phyloP scores from a whole-genome alignment of 352 stramenopile species.

The Phytophthora crassamura region DNA sequence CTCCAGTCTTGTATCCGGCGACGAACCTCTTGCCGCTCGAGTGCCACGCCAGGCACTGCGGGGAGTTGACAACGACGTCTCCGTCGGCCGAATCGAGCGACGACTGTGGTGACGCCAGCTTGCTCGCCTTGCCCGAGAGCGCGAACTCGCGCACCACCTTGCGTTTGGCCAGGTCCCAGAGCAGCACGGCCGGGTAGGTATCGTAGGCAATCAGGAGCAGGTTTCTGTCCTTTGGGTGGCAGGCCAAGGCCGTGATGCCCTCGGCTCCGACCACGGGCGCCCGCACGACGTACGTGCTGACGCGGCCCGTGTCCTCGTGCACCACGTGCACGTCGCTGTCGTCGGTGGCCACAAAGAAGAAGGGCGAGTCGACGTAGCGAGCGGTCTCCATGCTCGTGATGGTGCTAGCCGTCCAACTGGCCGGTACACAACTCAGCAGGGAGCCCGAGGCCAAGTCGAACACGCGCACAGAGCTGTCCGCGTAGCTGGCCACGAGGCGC shows the following conservation, averaged over 20 bases:
- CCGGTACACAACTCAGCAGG: conserved; percentile 27
- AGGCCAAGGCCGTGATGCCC: conserved; percentile 56
- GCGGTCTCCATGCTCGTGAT: conserved; percentile 77
- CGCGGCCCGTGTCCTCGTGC: conserved; percentile 73
- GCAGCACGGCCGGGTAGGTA: conserved; percentile 46
- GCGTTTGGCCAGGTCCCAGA: conserved; percentile 76
- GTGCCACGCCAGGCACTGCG: conserved; percentile 77
- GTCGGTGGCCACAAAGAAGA: conserved; percentile 78
- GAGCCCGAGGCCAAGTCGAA: conserved; percentile 56
- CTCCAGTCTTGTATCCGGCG: conserved; percentile 66
- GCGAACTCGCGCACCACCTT: conserved; percentile 60
- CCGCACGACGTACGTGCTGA: conserved; percentile 74
- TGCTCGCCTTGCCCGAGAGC: conserved; percentile 33
- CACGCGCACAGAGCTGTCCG: conserved; percentile 70
- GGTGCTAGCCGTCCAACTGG: conserved; percentile 70
- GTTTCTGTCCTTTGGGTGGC: conserved; percentile 68
- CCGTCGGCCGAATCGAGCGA: conserved; percentile 20
- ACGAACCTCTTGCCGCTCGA: conserved; percentile 81
- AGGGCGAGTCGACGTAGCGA: conserved; percentile 59
- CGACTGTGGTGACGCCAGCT: conserved; percentile 15
- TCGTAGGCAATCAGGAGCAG: conserved; percentile 74
- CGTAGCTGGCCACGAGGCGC: conserved; percentile 66
- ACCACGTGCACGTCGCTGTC: conserved; percentile 76
- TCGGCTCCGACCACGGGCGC: conserved; percentile 31
- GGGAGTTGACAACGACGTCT: conserved; percentile 41